Conservation (phyloP, 192 early-diverging fungal genomes). For the Coemansia sp. region DNA sequence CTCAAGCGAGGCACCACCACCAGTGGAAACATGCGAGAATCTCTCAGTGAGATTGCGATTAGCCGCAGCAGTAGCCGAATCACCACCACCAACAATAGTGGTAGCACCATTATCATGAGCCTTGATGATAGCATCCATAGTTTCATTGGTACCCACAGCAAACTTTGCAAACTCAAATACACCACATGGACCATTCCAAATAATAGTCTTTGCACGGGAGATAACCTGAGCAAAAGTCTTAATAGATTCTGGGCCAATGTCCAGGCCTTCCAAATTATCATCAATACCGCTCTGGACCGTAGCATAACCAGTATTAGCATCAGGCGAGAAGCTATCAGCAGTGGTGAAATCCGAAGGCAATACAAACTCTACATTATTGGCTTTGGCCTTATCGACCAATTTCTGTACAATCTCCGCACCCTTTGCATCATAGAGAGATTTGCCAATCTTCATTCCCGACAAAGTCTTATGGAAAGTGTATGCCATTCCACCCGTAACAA, state of each 20-base stretch:
- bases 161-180: slow-evolving; percentile 99
- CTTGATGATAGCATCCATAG: slow-evolving; percentile 81
- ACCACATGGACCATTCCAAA: slow-evolving; percentile 98
- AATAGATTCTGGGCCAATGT: slow-evolving; percentile 82
- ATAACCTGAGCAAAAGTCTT: slow-evolving; percentile 69
- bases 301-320: slow-evolving; percentile 80
- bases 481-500: slow-evolving; percentile 92
- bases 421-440: slow-evolving; percentile 84
- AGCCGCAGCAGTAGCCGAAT: slow-evolving; percentile 95
- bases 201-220: slow-evolving; percentile 80
- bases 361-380: slow-evolving; percentile 83
- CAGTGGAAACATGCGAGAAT: slow-evolving; percentile 93
- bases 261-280: slow-evolving; percentile 89
- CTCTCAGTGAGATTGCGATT: slow-evolving; percentile 79
- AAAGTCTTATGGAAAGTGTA: slow-evolving; percentile 97
- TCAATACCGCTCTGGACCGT: slow-evolving; percentile 88
- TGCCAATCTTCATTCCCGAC: slow-evolving; percentile 85
- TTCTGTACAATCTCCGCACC: slow-evolving; percentile 81
- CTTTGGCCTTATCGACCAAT: slow-evolving; percentile 87
- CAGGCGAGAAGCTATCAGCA: slow-evolving; percentile 81
- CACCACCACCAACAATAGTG: slow-evolving; percentile 95
- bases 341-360: slow-evolving; percentile 88
- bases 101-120: slow-evolving; percentile 83
- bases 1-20: slow-evolving; percentile 95
- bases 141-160: slow-evolving; percentile 75